Evolutionary conservation across 2,329 filamentous ascomycete genomes (phyloP).

Genomic region (Scedosporium aurantiacum): DNA sequence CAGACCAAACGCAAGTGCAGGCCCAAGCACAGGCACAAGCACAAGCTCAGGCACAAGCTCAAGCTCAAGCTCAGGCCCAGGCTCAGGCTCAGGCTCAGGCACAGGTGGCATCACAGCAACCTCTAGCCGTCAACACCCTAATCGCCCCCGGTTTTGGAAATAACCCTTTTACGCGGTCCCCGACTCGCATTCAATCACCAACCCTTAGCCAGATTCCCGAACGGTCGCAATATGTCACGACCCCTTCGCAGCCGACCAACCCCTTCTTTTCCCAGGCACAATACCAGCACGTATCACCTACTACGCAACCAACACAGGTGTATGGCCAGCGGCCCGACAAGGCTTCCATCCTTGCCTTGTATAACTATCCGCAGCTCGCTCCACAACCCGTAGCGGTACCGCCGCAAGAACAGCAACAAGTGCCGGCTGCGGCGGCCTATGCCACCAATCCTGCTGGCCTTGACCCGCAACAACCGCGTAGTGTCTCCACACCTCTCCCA

Average conservation of each 20-base stretch:
- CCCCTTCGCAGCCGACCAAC: slow-evolving; percentile 15
- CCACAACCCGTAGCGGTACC: slow-evolving; percentile 13
- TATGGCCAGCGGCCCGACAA: slow-evolving; percentile 50
- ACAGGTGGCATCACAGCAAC: slow-evolving; percentile 19
- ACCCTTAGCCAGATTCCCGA: slow-evolving; percentile 40
- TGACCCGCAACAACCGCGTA: slow-evolving; percentile 13
- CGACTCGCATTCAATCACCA: slow-evolving; percentile 38
- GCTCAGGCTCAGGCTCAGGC: too few relatives aligned
- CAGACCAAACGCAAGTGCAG: slow-evolving; percentile 1
- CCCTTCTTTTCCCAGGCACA: slow-evolving; percentile 2
- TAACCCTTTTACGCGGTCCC: slow-evolving; percentile 40
- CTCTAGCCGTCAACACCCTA: slow-evolving; percentile 28
- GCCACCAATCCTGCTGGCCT: slow-evolving; percentile 8
- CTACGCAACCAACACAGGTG: slow-evolving; percentile 10
- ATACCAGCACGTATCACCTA: slow-evolving; percentile 3
- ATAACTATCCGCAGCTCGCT: slow-evolving; percentile 40
- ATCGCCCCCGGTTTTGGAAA: slow-evolving; percentile 22
- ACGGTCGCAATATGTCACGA: slow-evolving; percentile 33
- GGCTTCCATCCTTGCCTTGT: slow-evolving; percentile 65
- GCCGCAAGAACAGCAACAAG: slow-evolving; percentile 12
- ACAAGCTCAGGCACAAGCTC: slow-evolving; percentile 20
- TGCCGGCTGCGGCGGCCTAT: neutral
- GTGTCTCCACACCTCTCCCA: slow-evolving; percentile 22
- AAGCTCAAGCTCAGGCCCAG: neutral
- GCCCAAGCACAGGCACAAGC: slow-evolving; percentile 19